Percentiles rank a stretch among this genome's conserved stretches.
These are phyloP conservation scores for Groenewaldozyma tartarivorans DNA, from an alignment of 805 yeast species.

Conservation along the genomic window DNA sequence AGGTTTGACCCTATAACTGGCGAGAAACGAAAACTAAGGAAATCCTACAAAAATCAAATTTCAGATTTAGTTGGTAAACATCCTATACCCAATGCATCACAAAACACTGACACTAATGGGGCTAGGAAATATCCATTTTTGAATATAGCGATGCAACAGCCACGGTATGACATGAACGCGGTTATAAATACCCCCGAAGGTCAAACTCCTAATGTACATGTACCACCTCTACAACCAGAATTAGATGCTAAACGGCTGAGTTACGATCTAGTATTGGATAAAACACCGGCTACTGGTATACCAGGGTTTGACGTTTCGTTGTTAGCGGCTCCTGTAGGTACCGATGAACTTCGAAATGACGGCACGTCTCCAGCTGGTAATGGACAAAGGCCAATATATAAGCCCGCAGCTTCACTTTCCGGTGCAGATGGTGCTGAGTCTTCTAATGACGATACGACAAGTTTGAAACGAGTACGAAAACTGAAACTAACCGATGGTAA, in stretches of 20 bases:
- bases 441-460: conserved; percentile 14
- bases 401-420: not conserved
- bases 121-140: conserved; percentile 16
- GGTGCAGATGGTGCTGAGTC: conserved; percentile 12
- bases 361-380: not conserved
- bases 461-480: conserved; percentile 1
- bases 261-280: conserved; percentile 49
- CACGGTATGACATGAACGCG: conserved; percentile 7
- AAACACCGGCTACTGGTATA: conserved; percentile 57
- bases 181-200: conserved; percentile 19
- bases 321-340: conserved; percentile 40
- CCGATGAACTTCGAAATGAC: not conserved
- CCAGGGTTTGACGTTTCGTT: conserved; percentile 67
- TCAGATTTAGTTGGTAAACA: conserved; percentile 65
- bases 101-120: conserved; percentile 3
- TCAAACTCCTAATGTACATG: not conserved
- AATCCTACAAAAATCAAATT: conserved; percentile 90
- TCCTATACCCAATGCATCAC: conserved; percentile 27
- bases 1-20: conserved; percentile 81
- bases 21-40: conserved; percentile 84
- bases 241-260: conserved; percentile 42
- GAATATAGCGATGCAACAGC: conserved; percentile 20
- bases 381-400: conserved; percentile 2
- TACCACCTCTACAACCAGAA: conserved; percentile 36
- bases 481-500: conserved; percentile 4